Percentiles rank a stretch among this genome's conserved stretches.
Evolutionary conservation across 2,329 filamentous ascomycete species (phyloP).

Genomic region (Leptographium flavum): DNA sequence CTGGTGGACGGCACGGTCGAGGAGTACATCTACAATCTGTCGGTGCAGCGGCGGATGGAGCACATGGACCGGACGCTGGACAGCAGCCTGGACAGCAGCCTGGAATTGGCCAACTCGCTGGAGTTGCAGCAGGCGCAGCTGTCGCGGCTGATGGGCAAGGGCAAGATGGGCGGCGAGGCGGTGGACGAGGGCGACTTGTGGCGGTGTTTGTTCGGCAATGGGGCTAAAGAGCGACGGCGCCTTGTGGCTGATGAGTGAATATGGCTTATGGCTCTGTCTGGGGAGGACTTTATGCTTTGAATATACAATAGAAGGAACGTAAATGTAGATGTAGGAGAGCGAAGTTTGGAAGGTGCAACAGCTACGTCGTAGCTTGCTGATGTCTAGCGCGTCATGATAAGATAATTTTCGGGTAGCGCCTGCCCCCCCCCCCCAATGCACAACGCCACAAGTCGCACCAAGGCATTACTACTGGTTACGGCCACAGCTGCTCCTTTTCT

Average conservation of each 20-base stretch:
- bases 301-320: too few relatives aligned
- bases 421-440: too few relatives aligned
- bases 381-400: too few relatives aligned
- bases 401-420: too few relatives aligned
- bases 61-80: slow-evolving; percentile 58
- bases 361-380: too few relatives aligned
- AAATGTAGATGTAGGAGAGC: too few relatives aligned
- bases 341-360: too few relatives aligned
- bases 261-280: too few relatives aligned
- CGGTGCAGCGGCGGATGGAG: slow-evolving; percentile 61
- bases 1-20: slow-evolving; percentile 84
- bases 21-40: slow-evolving; percentile 79
- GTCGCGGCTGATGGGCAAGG: slow-evolving; percentile 54
- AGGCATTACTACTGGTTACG: too few relatives aligned
- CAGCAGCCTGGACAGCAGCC: slow-evolving; percentile 36
- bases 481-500: background rate
- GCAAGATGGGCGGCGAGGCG: slow-evolving; percentile 60
- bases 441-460: too few relatives aligned
- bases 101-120: slow-evolving; percentile 74
- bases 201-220: slow-evolving; percentile 67
- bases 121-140: slow-evolving; percentile 65
- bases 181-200: slow-evolving; percentile 70
- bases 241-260: slow-evolving; percentile 32
- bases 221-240: slow-evolving; percentile 17
- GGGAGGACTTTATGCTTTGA: too few relatives aligned